Percentiles rank a stretch among this genome's conserved stretches.
Evolutionary conservation across 108 stramenopile species (phyloP).

Genomic region (Skeletonema marinoi): DNA sequence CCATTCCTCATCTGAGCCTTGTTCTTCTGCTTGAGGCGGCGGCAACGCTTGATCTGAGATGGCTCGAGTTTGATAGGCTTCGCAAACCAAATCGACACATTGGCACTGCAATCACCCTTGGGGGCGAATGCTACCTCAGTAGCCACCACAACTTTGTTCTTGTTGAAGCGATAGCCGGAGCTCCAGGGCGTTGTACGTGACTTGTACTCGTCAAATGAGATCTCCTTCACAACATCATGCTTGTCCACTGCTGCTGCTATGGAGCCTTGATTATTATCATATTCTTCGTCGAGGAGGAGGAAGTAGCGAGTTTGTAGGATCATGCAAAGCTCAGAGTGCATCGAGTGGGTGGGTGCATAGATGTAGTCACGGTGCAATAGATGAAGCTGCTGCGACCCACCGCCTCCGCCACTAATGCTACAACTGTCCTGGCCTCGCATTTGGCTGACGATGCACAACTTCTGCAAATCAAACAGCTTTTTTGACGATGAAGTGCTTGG

Average conservation of each 20-base stretch:
- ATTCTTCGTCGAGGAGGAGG: conserved; percentile 11
- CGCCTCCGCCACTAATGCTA: conserved; percentile 16
- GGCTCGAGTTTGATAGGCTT: conserved; percentile 46
- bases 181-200: neutral
- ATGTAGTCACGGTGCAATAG: conserved; percentile 38
- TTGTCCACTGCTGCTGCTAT: neutral
- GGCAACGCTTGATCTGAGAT: conserved; percentile 37
- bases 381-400: neutral
- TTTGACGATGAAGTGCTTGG: conserved; percentile 33
- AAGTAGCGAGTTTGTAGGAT: conserved; percentile 80
- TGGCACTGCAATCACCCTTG: conserved; percentile 67
- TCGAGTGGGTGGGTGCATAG: conserved; percentile 76
- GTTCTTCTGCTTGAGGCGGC: conserved; percentile 42
- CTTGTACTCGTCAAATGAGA: conserved; percentile 5
- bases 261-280: neutral
- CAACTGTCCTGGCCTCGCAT: conserved; percentile 60
- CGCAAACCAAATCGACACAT: conserved; percentile 81
- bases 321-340: conserved; percentile 83
- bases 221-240: conserved; percentile 2
- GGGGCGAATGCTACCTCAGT: conserved; percentile 70
- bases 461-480: conserved; percentile 62
- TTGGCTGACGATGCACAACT: conserved; percentile 66
- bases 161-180: neutral
- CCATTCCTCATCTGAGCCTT: conserved; percentile 32
- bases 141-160: neutral